Evolutionary conservation across 208 protist species (phyloP).

Genomic region (Angomonas ambiguus): DNA sequence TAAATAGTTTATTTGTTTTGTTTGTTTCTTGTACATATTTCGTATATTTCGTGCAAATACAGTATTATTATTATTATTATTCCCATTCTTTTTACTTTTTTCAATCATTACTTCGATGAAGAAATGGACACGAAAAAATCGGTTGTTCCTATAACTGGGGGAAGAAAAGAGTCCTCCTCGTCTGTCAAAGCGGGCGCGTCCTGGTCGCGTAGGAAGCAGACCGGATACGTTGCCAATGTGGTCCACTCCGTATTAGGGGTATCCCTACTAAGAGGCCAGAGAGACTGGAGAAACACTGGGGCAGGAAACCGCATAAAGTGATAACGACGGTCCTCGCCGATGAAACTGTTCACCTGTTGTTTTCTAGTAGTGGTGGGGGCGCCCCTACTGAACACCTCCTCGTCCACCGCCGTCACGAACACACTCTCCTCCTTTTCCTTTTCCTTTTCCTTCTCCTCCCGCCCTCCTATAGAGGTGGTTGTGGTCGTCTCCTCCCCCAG

Average conservation of each 20-base stretch:
- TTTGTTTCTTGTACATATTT: neutral
- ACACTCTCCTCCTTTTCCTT: neutral
- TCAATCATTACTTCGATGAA: slow-evolving; percentile 1
- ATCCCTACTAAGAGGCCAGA: neutral
- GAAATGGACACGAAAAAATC: slow-evolving; percentile 21
- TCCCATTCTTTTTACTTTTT: neutral
- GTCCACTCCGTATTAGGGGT: neutral
- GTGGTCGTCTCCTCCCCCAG: neutral
- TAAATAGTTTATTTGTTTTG: neutral
- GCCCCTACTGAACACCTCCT: neutral
- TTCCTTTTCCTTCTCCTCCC: neutral
- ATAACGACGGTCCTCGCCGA: neutral
- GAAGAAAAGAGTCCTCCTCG: neutral
- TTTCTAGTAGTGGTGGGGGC: neutral
- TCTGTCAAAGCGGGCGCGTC: neutral
- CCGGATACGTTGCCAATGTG: neutral
- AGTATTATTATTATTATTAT: slow-evolving; percentile 7
- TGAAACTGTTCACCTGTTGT: neutral
- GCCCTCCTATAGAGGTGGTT: neutral
- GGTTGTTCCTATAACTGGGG: neutral
- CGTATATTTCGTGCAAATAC: no score
- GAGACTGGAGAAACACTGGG: slow-evolving; percentile 1
- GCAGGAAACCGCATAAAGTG: slow-evolving; percentile 4
- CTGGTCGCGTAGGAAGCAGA: neutral
- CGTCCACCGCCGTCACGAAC: slow-evolving; percentile 18